Evolutionary conservation across 2,329 filamentous ascomycete genomes (phyloP).

Genomic region (Plenodomus tracheiphilus): DNA sequence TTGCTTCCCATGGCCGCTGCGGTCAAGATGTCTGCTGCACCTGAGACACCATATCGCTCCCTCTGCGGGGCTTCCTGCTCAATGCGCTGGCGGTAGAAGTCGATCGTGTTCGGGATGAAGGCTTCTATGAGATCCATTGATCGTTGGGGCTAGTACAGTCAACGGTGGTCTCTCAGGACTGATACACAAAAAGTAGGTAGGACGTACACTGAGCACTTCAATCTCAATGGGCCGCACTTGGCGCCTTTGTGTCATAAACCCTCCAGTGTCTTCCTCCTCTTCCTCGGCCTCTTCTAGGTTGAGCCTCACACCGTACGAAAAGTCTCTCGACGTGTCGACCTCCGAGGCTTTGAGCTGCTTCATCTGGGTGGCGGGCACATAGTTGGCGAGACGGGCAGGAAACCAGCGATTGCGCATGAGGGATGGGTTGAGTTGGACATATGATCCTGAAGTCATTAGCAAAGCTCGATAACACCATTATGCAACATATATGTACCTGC

Average conservation of each 20-base stretch:
- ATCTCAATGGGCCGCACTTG: constrained; percentile 46
- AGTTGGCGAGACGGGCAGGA: constrained; percentile 55
- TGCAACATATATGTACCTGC: constrained; percentile 30
- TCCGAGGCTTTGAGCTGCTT: constrained; percentile 52
- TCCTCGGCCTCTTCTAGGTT: constrained; percentile 35
- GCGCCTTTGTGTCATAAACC: constrained; percentile 14
- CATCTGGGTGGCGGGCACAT: constrained; percentile 52
- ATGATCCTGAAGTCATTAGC: constrained; percentile 49
- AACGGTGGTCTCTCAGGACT: constrained; percentile 10
- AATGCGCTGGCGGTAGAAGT: constrained; percentile 53
- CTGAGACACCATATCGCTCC: constrained; percentile 39
- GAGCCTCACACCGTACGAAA: constrained; percentile 46
- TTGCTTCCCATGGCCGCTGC: constrained; percentile 37
- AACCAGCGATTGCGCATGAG: constrained; percentile 61
- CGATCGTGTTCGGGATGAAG: constrained; percentile 52
- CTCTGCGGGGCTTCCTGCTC: constrained; percentile 38
- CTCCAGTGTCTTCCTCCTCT: constrained; percentile 23
- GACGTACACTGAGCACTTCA: constrained; percentile 45
- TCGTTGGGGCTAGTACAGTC: constrained; percentile 44
- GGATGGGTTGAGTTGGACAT: constrained; percentile 56
- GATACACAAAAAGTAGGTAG: background rate
- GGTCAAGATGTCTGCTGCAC: constrained; percentile 41
- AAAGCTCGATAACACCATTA: constrained; percentile 1
- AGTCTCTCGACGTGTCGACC: constrained; percentile 51
- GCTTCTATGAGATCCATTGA: constrained; percentile 53